Conservation (phyloP, 495 filamentous ascomycete species). For the Tuber indicum region DNA sequence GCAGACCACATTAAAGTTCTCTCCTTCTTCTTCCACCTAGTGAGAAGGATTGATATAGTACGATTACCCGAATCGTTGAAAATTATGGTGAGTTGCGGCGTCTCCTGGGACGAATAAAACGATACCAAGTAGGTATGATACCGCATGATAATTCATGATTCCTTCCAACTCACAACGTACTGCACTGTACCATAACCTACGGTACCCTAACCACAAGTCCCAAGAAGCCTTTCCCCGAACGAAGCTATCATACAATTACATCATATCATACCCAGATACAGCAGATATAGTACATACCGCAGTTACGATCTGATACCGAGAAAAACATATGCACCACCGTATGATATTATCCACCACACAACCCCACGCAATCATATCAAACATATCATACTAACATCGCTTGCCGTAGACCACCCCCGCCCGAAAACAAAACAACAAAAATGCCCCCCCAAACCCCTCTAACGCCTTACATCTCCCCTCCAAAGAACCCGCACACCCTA, state of each 20-base stretch:
- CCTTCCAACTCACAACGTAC: not conserved
- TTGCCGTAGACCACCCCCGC: no score
- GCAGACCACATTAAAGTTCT: not conserved
- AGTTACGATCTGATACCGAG: no score
- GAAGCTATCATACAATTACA: not conserved
- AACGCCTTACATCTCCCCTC: not conserved
- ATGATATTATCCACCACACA: no score
- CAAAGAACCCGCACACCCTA: not conserved
- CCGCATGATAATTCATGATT: not conserved
- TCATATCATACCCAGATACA: no score
- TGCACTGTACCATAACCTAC: not conserved
- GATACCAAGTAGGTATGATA: not conserved
- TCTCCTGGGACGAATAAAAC: not conserved
- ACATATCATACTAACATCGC: no score
- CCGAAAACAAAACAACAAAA: slow-evolving; percentile 8
- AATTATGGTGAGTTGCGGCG: no score
- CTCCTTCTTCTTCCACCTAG: not conserved
- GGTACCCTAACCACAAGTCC: not conserved
- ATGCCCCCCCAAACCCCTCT: slow-evolving; percentile 7
- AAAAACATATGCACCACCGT: no score
- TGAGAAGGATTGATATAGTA: no score
- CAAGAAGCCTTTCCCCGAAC: not conserved
- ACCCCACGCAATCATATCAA: no score
- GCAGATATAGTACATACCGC: no score
- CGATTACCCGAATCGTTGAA: no score